These are phyloP conservation scores for Caryopteris hybrid DNA, from an alignment of 305 asterid genomes.

Conservation along the genomic window DNA sequence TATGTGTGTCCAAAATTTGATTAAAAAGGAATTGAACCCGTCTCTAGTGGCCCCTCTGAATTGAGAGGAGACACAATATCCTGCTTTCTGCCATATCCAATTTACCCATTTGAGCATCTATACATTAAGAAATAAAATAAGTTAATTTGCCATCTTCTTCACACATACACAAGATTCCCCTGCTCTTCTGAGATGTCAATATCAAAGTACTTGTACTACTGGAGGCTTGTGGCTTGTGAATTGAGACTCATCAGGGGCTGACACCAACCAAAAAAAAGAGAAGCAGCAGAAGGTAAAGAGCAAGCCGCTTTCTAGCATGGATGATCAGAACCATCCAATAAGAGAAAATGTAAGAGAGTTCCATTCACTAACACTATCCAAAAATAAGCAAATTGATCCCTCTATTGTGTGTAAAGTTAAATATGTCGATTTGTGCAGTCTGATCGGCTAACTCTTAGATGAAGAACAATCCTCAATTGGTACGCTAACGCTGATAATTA, in stretches of 20 bases:
- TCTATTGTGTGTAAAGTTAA: neutral
- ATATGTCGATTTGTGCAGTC: neutral
- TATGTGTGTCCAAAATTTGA: neutral
- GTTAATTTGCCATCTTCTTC: neutral
- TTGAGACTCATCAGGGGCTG: neutral
- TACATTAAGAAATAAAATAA: neutral
- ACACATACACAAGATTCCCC: neutral
- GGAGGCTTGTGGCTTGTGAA: neutral
- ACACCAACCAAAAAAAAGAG: neutral
- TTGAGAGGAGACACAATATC: neutral
- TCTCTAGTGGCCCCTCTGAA: neutral
- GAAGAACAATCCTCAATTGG: neutral
- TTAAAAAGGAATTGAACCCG: neutral
- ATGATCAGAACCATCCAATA: neutral
- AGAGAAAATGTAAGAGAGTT: neutral
- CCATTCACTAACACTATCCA: neutral
- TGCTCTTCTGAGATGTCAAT: neutral
- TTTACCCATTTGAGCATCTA: neutral
- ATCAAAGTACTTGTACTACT: neutral
- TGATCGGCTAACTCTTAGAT: neutral
- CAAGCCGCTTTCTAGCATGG: neutral
- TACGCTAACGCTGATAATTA: too few relatives aligned
- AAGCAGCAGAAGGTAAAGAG: neutral
- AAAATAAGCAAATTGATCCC: neutral
- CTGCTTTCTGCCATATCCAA: neutral